phyloP scores from a whole-genome alignment of 768 basidiomycete genomes.

The Tylopilus cervinicoccineus region DNA sequence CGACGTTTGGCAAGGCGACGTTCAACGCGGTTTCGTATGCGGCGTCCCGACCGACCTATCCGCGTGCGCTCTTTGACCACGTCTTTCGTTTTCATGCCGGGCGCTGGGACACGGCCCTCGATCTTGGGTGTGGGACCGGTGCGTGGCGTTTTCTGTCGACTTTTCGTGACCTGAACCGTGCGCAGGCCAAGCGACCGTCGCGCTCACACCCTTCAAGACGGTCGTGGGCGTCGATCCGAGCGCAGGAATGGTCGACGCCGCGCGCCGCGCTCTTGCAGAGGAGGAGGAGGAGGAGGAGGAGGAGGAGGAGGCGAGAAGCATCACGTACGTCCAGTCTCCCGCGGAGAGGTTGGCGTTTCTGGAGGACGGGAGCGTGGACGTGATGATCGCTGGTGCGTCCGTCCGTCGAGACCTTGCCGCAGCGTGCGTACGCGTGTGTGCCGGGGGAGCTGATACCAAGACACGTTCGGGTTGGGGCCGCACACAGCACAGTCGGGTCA shows the following conservation, averaged over 20 bases:
- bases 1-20: conserved; percentile 67
- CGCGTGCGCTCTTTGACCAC: conserved; percentile 56
- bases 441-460: not conserved
- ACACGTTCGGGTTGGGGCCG: too few relatives aligned
- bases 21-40: conserved; percentile 72
- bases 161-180: not conserved
- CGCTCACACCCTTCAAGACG: conserved; percentile 52
- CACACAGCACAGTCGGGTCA: conserved; percentile 70
- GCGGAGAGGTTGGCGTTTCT: conserved; percentile 57
- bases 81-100: conserved; percentile 56
- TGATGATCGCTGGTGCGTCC: conserved; percentile 58
- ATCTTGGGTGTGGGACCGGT: conserved; percentile 88
- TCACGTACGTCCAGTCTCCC: conserved; percentile 36
- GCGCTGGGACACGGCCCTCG: conserved; percentile 58
- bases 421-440: too few relatives aligned
- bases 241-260: conserved; percentile 61
- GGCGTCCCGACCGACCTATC: conserved; percentile 69
- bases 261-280: conserved; percentile 29
- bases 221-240: conserved; percentile 75
- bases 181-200: conserved; percentile 66
- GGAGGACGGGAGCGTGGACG: conserved; percentile 55
- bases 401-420: too few relatives aligned
- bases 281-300: too few relatives aligned
- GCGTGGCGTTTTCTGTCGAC: conserved; percentile 5
- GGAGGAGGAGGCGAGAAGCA: too few relatives aligned